These are phyloP conservation scores for Pseudozyma tsukubaensis DNA, from an alignment of 1,284 basidiomycete species.

Conservation along the genomic window DNA sequence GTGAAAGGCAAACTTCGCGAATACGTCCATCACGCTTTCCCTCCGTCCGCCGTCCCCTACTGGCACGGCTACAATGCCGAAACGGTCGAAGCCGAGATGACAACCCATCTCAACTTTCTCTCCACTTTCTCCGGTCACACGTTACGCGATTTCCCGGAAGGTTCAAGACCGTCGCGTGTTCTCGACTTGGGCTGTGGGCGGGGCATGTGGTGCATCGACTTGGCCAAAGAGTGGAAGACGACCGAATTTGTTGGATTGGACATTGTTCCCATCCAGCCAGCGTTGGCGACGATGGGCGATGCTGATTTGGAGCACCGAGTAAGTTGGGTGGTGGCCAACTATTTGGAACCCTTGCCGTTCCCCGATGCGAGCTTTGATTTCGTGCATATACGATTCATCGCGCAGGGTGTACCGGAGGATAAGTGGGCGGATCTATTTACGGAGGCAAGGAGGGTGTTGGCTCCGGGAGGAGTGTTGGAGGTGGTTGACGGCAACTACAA, in stretches of 20 bases:
- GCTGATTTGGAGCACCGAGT: constrained; percentile 49
- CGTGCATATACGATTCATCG: constrained; percentile 52
- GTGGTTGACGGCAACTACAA: constrained; percentile 49
- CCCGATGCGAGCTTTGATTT: constrained; percentile 60
- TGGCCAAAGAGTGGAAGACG: constrained; percentile 50
- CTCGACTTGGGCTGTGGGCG: constrained; percentile 54
- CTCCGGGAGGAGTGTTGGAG: constrained; percentile 53
- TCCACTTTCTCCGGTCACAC: constrained; percentile 31
- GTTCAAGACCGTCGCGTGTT: constrained; percentile 42
- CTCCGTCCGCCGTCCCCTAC: constrained; percentile 46
- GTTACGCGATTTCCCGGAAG: constrained; percentile 30
- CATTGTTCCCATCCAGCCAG: constrained; percentile 54
- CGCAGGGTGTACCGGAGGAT: constrained; percentile 50
- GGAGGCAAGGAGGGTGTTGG: constrained; percentile 45
- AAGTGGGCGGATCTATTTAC: constrained; percentile 49
- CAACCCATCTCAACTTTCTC: constrained; percentile 28
- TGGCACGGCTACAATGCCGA: constrained; percentile 48
- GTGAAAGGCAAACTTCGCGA: constrained; percentile 48
- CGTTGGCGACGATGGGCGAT: constrained; percentile 32
- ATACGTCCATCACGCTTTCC: constrained; percentile 44
- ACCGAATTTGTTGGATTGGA: constrained; percentile 61
- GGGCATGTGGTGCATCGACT: constrained; percentile 55
- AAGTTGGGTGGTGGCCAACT: constrained; percentile 61
- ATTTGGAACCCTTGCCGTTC: constrained; percentile 56
- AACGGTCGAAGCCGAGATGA: constrained; percentile 39